Evolutionary conservation across 2,329 filamentous ascomycete species (phyloP).

Genomic region (Arthrinium phaeospermum): DNA sequence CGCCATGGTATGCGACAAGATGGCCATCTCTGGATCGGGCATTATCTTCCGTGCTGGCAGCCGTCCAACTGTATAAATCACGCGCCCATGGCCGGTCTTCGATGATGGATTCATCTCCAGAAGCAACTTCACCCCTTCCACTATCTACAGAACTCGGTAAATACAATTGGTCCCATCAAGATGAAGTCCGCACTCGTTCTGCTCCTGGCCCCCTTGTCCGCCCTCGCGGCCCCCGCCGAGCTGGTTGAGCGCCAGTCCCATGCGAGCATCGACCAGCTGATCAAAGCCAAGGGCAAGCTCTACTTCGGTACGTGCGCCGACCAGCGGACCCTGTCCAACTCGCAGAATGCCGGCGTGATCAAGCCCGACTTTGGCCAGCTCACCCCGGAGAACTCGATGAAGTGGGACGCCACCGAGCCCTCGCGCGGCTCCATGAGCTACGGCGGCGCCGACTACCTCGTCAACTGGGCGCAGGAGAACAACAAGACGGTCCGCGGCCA

Average conservation of each 20-base stretch:
- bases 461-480: constrained; percentile 62
- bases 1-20: background rate
- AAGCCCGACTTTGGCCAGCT: constrained; percentile 67
- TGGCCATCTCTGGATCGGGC: constrained; percentile 6
- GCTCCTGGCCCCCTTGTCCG: constrained; percentile 41
- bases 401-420: constrained; percentile 62
- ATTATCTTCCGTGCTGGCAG: background rate
- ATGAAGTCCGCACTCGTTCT: constrained; percentile 43
- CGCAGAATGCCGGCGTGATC: constrained; percentile 61
- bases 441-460: constrained; percentile 60
- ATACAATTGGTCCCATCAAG: constrained; percentile 17
- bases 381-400: constrained; percentile 73
- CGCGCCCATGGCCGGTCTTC: background rate
- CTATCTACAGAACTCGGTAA: background rate
- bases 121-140: background rate
- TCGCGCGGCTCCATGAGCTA: constrained; percentile 60
- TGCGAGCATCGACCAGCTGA: constrained; percentile 58
- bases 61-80: constrained; percentile 2
- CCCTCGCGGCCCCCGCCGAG: constrained; percentile 42
- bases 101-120: background rate
- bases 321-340: constrained; percentile 53
- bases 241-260: constrained; percentile 46
- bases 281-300: constrained; percentile 68
- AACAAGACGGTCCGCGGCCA: constrained; percentile 67
- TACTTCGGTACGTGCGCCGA: constrained; percentile 68